A percentile compares a stretch with the other conserved stretches of the same genome.
Conservation (phyloP, 179 eudicot species). For the Sideroxylon spinosum region DNA sequence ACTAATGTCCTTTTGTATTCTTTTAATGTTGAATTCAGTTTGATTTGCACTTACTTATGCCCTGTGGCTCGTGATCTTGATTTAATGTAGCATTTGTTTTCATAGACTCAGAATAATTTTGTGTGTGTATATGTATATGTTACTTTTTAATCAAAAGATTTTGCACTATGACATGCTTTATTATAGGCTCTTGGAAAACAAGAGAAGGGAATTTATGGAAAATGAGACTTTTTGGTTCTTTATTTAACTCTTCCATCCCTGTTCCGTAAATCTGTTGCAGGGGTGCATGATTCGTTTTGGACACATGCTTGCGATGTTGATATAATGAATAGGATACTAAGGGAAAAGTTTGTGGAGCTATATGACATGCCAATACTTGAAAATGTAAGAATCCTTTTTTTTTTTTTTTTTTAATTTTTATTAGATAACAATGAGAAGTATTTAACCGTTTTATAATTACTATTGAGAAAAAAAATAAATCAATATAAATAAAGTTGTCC, state of each 20-base stretch:
- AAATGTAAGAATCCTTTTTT: conserved; percentile 46
- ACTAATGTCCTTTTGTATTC: not conserved
- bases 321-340: conserved; percentile 66
- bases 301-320: conserved; percentile 59
- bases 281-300: conserved; percentile 85
- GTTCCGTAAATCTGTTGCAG: conserved; percentile 34
- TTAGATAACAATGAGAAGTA: too few relatives aligned
- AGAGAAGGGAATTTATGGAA: not conserved
- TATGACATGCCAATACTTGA: conserved; percentile 67
- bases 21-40: not conserved
- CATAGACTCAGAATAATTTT: too few relatives aligned
- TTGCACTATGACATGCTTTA: not conserved
- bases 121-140: too few relatives aligned
- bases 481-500: too few relatives aligned
- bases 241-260: not conserved
- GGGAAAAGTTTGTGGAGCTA: conserved; percentile 80
- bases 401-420: too few relatives aligned
- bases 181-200: not conserved
- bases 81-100: not conserved
- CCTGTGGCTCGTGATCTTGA: not conserved
- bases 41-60: not conserved
- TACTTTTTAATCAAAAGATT: too few relatives aligned
- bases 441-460: too few relatives aligned
- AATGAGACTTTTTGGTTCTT: not conserved
- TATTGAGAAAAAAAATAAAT: too few relatives aligned